A percentile compares a stretch with the other conserved stretches of the same genome.
Evolutionary conservation across 1,284 basidiomycete genomes (phyloP).

Genomic region (Rhodotorula sp.): DNA sequence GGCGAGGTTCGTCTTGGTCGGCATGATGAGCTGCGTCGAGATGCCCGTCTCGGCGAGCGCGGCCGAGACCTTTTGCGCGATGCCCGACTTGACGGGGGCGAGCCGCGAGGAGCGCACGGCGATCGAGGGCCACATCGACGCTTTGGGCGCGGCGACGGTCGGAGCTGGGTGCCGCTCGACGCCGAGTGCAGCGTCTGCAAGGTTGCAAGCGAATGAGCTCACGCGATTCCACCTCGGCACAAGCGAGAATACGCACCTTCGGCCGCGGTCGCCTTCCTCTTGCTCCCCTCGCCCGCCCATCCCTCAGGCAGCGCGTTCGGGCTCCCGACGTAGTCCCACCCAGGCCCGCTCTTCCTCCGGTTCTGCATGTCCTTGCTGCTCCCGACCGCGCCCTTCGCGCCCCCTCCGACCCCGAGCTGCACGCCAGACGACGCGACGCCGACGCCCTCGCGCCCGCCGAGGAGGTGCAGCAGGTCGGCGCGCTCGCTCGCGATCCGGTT

Average conservation of each 20-base stretch:
- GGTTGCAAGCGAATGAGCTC: neutral
- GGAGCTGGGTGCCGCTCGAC: constrained; percentile 70
- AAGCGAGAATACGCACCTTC: constrained; percentile 26
- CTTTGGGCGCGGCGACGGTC: constrained; percentile 64
- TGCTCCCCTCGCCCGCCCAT: constrained; percentile 42
- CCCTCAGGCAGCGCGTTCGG: constrained; percentile 40
- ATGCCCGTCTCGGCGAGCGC: constrained; percentile 74
- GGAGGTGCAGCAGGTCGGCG: constrained; percentile 80
- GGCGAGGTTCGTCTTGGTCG: constrained; percentile 74
- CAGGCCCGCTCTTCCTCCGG: constrained; percentile 33
- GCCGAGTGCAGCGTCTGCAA: constrained; percentile 68
- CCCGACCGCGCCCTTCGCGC: constrained; percentile 13
- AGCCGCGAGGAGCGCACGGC: constrained; percentile 78
- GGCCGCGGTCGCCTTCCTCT: constrained; percentile 39
- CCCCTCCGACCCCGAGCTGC: constrained; percentile 30
- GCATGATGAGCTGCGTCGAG: constrained; percentile 81
- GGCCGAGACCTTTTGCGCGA: constrained; percentile 69
- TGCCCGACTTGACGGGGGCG: constrained; percentile 69
- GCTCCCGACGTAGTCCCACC: constrained; percentile 39
- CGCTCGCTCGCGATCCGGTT: constrained; percentile 83
- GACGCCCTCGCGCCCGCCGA: constrained; percentile 55
- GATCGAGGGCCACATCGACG: constrained; percentile 66
- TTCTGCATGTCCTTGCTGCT: constrained; percentile 11
- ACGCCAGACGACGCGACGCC: constrained; percentile 25
- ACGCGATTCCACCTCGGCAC: too few relatives aligned